These are phyloP conservation scores for Guillardia theta DNA, from an alignment of 78 protist species.

Conservation along the genomic window DNA sequence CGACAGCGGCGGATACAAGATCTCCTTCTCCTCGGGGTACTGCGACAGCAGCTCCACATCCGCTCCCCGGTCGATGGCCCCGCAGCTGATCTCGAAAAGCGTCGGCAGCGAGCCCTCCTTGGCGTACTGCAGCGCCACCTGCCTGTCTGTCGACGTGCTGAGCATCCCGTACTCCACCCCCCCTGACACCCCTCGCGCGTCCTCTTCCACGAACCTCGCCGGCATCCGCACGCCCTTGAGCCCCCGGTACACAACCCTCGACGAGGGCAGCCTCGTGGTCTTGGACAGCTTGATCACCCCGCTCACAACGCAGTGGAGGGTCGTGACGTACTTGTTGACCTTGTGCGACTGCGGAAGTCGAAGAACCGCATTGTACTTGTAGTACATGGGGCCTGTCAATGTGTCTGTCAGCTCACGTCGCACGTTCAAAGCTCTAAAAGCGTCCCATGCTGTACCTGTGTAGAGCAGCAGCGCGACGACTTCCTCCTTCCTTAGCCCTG, in stretches of 20 bases:
- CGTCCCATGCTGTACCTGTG: too few species aligned
- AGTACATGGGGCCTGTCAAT: not conserved
- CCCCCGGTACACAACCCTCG: not conserved
- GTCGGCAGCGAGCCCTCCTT: not conserved
- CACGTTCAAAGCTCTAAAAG: too few species aligned
- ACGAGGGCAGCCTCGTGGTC: not conserved
- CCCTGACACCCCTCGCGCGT: not conserved
- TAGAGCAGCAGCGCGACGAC: not conserved
- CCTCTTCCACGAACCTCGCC: not conserved
- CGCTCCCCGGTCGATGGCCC: slow-evolving; percentile 42
- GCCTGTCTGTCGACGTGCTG: not conserved
- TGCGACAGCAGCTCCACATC: not conserved
- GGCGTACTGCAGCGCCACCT: slow-evolving; percentile 1
- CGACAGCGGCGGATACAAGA: slow-evolving; percentile 4
- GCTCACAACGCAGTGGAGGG: not conserved
- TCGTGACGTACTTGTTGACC: not conserved
- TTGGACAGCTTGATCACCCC: not conserved
- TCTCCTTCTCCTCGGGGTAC: slow-evolving; percentile 22
- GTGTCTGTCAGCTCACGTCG: too few species aligned
- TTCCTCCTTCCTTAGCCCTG: not conserved
- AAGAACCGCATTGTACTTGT: not conserved
- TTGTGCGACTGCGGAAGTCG: not conserved
- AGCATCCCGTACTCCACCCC: slow-evolving; percentile 18
- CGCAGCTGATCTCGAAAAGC: not conserved
- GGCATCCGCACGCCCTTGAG: not conserved